Evolutionary conservation across 192 early-diverging fungal species (phyloP), one percentile per base, ranked within the genome.

Genomic region (Coemansia sp.): DNA sequence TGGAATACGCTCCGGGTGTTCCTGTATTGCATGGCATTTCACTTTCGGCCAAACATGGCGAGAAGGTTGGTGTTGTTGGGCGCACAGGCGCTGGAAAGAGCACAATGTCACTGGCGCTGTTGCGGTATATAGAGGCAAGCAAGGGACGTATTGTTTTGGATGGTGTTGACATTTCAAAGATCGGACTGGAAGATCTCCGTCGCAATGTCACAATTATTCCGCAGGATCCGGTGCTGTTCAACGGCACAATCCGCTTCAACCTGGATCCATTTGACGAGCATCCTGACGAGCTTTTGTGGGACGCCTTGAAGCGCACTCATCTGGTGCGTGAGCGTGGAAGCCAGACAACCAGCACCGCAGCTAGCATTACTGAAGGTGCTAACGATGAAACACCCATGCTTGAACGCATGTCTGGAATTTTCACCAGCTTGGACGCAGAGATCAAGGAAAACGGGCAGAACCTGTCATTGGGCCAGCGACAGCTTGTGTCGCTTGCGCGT

Each of bases 381-480:
- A 23, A 56, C 31, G 29, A 13, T 15, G 53, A 56, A 3, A 2
- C 13, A 21, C 26, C 9, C 26, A 15, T n/a, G 59, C 45, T 55
- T 15, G 37, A 65, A 34, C 57, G 56, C 49, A 48, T 66, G 58
- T 23, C 30, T 12, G 73, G 66, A 7, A 63, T 81, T 16, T 75
- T 90, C 45, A 72, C 73, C 18, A 79, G 69, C 20, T 73, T 97
- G 21, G 93, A 96, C 48, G 73, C 86, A 3, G 82, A 82, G 34
- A 92, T 97, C 21, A 84, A 71, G 45, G 95, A 95, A 75, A 90
- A 92, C 43, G 92, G 91, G n/a, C 72, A 82, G 37, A 92, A 90
- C 60, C 85, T 94, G 56, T 89, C 87, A 6, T 81, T 89, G 45
- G 92, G 92, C 1, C 91, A 93, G 66, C 79, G 89, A 7, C 91